These are phyloP conservation scores for Euptelea pleiosperma DNA, from an alignment of 164 flowering plant genomes.

Conservation along the genomic window DNA sequence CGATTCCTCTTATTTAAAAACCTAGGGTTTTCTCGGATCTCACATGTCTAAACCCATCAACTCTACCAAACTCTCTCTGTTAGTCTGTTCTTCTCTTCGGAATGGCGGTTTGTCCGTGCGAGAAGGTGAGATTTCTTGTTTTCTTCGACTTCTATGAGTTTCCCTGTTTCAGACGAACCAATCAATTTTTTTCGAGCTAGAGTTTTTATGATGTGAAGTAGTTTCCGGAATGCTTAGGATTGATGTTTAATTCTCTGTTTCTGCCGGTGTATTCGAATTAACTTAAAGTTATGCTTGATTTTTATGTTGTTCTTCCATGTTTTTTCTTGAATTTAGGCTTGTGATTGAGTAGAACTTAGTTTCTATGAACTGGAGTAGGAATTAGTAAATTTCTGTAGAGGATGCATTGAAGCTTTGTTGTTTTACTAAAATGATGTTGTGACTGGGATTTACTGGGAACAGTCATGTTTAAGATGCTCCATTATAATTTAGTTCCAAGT, in stretches of 20 bases:
- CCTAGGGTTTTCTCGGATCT: not conserved
- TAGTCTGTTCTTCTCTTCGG: not conserved
- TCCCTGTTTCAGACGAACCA: not conserved
- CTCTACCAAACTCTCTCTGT: too few species aligned
- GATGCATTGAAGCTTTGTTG: too few species aligned
- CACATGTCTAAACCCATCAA: not conserved
- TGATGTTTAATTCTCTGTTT: too few species aligned
- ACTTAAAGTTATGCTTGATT: not conserved
- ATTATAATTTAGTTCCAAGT: too few species aligned
- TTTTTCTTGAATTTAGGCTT: too few species aligned
- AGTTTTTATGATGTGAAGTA: not conserved
- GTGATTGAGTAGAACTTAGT: too few species aligned
- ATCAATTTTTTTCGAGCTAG: not conserved
- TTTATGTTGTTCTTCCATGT: not conserved
- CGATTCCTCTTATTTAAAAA: not conserved
- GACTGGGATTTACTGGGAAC: too few species aligned
- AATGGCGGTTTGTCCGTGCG: slow-evolving; percentile 5
- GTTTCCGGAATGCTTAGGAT: too few species aligned
- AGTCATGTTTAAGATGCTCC: too few species aligned
- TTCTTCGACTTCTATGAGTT: not conserved
- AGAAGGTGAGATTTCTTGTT: slow-evolving; percentile 2
- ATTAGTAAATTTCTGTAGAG: too few species aligned
- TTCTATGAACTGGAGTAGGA: too few species aligned
- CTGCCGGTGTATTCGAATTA: not conserved
- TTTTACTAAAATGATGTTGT: too few species aligned